Base-by-base conservation (phyloP, 176 grass and related monocot species). In the Musa beccarii region DNA sequence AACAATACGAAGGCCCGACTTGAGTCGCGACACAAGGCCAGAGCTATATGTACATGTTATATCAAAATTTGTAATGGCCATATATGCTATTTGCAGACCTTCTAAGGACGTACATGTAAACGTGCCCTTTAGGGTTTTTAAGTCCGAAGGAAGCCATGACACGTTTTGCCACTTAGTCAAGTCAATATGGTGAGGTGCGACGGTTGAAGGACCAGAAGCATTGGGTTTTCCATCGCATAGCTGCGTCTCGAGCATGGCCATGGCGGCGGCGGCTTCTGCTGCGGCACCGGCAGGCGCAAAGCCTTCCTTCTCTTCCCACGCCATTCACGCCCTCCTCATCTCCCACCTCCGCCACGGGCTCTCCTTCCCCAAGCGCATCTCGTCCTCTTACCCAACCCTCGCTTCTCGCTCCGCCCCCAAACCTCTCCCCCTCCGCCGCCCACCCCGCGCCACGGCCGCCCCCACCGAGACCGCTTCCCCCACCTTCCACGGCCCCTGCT, bases 401-500 rank as follows among this genome's bases (percentile, higher is more conserved):
- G 16, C 1, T 51, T 15, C 8, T 19, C 17, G 72, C 52, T 13
- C 51, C 59, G 51, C 77, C 78, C 84, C 74, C 59, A 72, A 51
- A 79, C 76, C 75, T 49, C 72, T 49, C 75, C 51, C 62, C n/a
- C 10, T 66, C n/a, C 57, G 71, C 55, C 68, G 78, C 68, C 24
- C 12, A 68, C 14, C 6, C 20, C 8, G 73, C 76, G 84, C 73
- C 1, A 2, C 59, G 0, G 51, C 81, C 3, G 55, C 57, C 7
- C 68, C 62, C 51, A n/a, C 73, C 28, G 61, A 76, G 4, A 51
- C 19, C 71, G 81, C 85, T 20, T 80, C 88, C 0, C 76, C 77
- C 8, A 79, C 77, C 4, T 97, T 93, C 77, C 93, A 97, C 79
- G 95, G 95, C 13, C 78, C 85, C 54, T 93, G 86, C 80, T 98